phyloP scores from a whole-genome alignment of 192 early-diverging fungal genomes.

The Coemansia sp. region DNA sequence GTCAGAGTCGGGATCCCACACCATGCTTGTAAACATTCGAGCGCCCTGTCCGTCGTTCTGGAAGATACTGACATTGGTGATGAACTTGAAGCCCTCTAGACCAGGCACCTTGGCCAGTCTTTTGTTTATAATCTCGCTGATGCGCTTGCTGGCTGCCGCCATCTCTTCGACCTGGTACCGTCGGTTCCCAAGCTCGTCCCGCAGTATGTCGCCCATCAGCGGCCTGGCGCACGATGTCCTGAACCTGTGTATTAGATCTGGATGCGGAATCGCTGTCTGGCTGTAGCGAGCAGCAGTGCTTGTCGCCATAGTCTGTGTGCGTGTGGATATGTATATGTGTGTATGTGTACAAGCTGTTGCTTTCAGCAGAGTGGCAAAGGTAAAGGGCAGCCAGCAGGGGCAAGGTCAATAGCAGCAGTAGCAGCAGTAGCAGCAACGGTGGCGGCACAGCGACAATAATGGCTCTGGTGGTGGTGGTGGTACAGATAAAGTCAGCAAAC shows the following conservation, averaged over 20 bases:
- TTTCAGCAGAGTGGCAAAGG: background rate
- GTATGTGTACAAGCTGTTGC: background rate
- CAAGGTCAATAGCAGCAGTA: background rate
- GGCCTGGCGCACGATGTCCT: conserved; percentile 14
- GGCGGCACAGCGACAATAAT: background rate
- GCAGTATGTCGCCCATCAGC: conserved; percentile 25
- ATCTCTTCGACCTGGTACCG: conserved; percentile 26
- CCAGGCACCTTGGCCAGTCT: conserved; percentile 26
- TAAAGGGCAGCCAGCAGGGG: background rate
- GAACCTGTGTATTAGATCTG: conserved; percentile 30
- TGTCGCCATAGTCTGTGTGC: background rate
- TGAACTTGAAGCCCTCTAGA: conserved; percentile 41
- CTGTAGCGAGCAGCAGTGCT: background rate
- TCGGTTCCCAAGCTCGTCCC: conserved; percentile 14
- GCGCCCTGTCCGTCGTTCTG: conserved; percentile 39
- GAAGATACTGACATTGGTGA: conserved; percentile 35
- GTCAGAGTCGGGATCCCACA: conserved; percentile 32
- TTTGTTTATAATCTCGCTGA: conserved; percentile 25
- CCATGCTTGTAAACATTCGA: conserved; percentile 25
- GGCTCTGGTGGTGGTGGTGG: no score
- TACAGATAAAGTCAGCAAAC: background rate
- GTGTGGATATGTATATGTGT: background rate
- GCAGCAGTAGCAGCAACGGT: background rate
- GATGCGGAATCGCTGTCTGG: conserved; percentile 1
- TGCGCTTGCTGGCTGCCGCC: conserved; percentile 11